phyloP scores from a whole-genome alignment of 2,329 filamentous ascomycete genomes.

The Monilinia laxa region DNA sequence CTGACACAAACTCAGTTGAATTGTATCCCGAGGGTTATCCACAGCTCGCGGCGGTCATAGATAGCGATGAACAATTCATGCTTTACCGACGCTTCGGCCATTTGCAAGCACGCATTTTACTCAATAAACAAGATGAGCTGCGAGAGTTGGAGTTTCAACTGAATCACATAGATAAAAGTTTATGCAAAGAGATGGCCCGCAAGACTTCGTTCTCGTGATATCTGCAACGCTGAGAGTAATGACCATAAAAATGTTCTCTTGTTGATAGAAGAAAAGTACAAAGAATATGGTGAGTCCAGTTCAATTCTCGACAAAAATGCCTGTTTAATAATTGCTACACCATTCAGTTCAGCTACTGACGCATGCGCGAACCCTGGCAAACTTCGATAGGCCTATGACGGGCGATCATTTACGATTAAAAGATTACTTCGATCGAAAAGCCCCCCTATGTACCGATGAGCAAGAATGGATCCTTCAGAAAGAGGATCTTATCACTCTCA shows the following conservation, averaged over 20 bases:
- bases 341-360: constrained; percentile 27
- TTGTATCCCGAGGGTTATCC: constrained; percentile 41
- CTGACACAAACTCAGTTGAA: constrained; percentile 21
- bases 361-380: constrained; percentile 34
- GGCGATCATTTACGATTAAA: constrained; percentile 39
- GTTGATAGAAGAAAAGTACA: constrained; percentile 26
- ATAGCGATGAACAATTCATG: constrained; percentile 45
- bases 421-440: constrained; percentile 36
- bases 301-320: too few species aligned
- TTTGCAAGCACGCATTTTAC: constrained; percentile 42
- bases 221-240: constrained; percentile 10
- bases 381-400: constrained; percentile 36
- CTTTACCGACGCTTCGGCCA: constrained; percentile 45
- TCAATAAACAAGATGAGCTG: constrained; percentile 32
- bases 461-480: constrained; percentile 39
- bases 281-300: constrained; percentile 26
- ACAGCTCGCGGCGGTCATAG: constrained; percentile 42
- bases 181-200: constrained; percentile 14
- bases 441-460: constrained; percentile 30
- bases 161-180: constrained; percentile 21
- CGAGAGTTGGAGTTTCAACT: constrained; percentile 26
- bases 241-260: constrained; percentile 19
- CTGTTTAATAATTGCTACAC: not conserved
- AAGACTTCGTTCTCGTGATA: constrained; percentile 20
- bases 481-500: constrained; percentile 44